Evolutionary conservation across 208 protist species (phyloP), one percentile per base, ranked within the genome.

Genomic region (Wallacemonas rigidus): DNA sequence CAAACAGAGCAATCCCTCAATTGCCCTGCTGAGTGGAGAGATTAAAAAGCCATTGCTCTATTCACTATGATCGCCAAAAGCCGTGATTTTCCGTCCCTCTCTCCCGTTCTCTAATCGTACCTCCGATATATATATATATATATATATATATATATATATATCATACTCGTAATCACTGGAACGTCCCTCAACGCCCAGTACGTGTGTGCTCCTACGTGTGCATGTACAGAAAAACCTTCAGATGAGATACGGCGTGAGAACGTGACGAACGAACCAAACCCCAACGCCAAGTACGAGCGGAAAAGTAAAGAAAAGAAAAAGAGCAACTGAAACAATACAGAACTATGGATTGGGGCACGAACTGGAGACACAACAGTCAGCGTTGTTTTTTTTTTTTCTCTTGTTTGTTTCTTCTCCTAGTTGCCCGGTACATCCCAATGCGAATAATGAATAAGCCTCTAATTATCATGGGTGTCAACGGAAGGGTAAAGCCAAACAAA

Each of bases 141-240:
- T n/a, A n/a, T n/a, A n/a, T n/a, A n/a, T n/a, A n/a, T n/a, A n/a
- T n/a, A n/a, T n/a, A n/a, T 26, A 1, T 26, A 1, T 26, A 1
- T 26, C 26, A 26, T 26, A 26, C 26, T 26, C 26, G 26, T 26
- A 26, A 26, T 26, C 14, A 58, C 38, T 11, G 56, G 15, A 62
- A 43, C 56, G 56, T 62, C 56, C 56, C 56, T 62, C 56, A 62
- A 62, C 56, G 56, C 56, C 26, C 56, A 62, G 15, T 35, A 62
- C 56, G 6, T 56, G 12, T 56, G 51, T 26, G 26, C 26, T 26
- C 26, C 26, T 26, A 26, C 51, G 14, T 35, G 26, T n/a, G 51
- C 8, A 5, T 36, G 51, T 56, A 50, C 45, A 50, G 26, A 26
- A 26, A 26, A 26, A 26, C 26, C 26, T 0, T 26, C 9, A 53